A percentile compares a stretch with the other conserved stretches of the same genome.
These are phyloP conservation scores for Pisolithus sp. DNA, from an alignment of 768 basidiomycete species.

Conservation along the genomic window DNA sequence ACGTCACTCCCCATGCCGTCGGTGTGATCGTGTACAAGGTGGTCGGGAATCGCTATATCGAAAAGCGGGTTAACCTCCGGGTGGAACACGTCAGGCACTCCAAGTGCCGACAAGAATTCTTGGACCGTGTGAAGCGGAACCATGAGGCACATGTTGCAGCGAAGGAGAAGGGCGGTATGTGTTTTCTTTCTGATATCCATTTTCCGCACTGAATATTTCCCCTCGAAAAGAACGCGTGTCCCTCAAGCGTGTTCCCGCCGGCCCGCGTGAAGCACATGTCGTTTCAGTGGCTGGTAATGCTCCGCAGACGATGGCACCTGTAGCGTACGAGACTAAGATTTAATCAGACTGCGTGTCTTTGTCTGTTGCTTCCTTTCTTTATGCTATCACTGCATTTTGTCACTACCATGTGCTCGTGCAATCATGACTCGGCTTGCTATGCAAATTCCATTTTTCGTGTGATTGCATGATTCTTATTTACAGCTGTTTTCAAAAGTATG, in stretches of 20 bases:
- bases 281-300: constrained; percentile 70
- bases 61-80: constrained; percentile 98
- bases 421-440: constrained; percentile 13
- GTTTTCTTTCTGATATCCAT: neutral
- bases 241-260: constrained; percentile 80
- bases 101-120: constrained; percentile 95
- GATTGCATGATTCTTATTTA: no score
- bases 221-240: constrained; percentile 58
- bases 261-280: constrained; percentile 72
- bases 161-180: constrained; percentile 85
- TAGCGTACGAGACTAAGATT: constrained; percentile 95
- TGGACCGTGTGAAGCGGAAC: constrained; percentile 92
- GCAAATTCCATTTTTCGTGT: neutral
- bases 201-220: neutral
- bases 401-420: constrained; percentile 13
- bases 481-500: no score
- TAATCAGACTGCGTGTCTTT: constrained; percentile 38
- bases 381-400: constrained; percentile 15
- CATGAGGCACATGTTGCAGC: constrained; percentile 76
- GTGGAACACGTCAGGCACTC: constrained; percentile 96
- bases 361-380: constrained; percentile 6
- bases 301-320: constrained; percentile 89
- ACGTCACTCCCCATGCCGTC: constrained; percentile 90
- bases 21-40: constrained; percentile 98
- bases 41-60: constrained; percentile 97